Conservation (phyloP, 75 land plant species). For the Cryptomeria japonica region DNA sequence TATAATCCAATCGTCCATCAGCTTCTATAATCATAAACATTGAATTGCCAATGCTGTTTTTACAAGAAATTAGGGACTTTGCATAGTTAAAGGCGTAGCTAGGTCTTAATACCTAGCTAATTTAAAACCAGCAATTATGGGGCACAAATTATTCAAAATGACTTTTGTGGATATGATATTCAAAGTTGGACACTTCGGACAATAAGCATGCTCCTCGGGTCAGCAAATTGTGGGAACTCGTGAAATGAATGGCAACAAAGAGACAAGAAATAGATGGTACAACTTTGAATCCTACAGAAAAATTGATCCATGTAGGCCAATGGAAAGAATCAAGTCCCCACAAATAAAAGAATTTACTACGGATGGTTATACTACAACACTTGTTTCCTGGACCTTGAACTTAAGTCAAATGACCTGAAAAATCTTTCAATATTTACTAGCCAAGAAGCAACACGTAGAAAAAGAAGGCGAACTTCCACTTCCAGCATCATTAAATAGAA, state of each 20-base stretch:
- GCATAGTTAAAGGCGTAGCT: too few relatives aligned
- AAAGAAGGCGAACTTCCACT: slow-evolving; percentile 54
- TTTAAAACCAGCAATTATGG: too few relatives aligned
- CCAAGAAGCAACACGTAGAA: slow-evolving; percentile 58
- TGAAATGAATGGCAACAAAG: neutral
- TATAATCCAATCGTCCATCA: too few relatives aligned
- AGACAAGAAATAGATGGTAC: neutral
- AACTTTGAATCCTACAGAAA: neutral
- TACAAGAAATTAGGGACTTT: too few relatives aligned
- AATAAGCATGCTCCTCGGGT: neutral
- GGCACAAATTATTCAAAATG: too few relatives aligned
- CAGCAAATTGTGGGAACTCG: neutral
- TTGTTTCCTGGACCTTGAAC: neutral
- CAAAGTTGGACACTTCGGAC: neutral
- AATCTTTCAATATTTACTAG: slow-evolving; percentile 15
- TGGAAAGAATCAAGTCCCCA: neutral
- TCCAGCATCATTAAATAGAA: slow-evolving; percentile 45
- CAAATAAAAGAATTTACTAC: neutral
- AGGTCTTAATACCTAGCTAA: too few relatives aligned
- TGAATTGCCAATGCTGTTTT: too few relatives aligned
- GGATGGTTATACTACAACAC: neutral
- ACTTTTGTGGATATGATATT: neutral
- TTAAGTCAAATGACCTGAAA: neutral
- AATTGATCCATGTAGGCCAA: neutral
- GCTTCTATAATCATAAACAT: too few relatives aligned